Evolutionary conservation across 208 protist genomes (phyloP).

Genomic region (Histomonas meleagridis): DNA sequence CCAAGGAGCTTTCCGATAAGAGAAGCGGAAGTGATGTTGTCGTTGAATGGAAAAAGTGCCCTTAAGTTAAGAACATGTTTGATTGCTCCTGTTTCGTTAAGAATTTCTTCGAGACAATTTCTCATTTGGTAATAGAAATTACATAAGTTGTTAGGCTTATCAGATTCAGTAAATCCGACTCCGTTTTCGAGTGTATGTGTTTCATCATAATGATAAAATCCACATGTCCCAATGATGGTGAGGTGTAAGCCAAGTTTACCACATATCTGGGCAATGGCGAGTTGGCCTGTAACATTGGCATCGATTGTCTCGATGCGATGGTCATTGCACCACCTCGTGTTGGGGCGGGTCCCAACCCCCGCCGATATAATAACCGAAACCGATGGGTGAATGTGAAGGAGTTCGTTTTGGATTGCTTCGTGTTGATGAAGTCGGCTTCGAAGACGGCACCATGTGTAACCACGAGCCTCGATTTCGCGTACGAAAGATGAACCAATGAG

Average conservation of each 20-base stretch:
- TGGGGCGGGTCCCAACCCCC: background rate
- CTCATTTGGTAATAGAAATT: constrained; percentile 10
- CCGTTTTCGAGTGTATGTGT: background rate
- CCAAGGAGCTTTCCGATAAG: background rate
- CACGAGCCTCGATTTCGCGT: background rate
- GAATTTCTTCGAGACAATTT: background rate
- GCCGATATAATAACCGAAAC: background rate
- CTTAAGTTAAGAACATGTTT: background rate
- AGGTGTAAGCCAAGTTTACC: background rate
- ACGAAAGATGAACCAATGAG: background rate
- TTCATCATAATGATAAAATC: background rate
- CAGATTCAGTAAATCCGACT: background rate
- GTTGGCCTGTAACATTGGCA: background rate
- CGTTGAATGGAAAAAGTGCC: background rate
- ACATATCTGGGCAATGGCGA: background rate
- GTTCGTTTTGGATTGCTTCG: background rate
- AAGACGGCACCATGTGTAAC: background rate
- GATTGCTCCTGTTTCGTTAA: background rate
- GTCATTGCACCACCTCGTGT: constrained; percentile 9
- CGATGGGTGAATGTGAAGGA: background rate
- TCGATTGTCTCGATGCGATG: background rate
- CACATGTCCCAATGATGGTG: background rate
- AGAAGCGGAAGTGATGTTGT: background rate
- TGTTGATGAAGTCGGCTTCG: background rate
- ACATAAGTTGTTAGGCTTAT: background rate